A percentile compares a stretch with the other conserved stretches of the same genome.
Conservation (phyloP, 2,329 filamentous ascomycete genomes). For the Taxawa tesnikishii region DNA sequence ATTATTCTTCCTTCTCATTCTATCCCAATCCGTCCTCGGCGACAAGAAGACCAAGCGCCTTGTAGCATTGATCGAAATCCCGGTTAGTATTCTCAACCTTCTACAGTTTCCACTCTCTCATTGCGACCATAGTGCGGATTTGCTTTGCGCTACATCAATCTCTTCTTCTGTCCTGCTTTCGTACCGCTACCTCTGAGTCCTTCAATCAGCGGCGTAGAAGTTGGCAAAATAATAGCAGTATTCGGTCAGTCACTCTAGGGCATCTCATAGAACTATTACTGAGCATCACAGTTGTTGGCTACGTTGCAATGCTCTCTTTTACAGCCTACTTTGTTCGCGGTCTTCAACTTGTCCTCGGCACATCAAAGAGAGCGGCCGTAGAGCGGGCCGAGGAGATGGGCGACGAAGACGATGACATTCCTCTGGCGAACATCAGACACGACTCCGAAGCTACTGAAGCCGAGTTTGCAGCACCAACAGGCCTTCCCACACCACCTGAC, state of each 20-base stretch:
- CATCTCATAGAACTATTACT: neutral
- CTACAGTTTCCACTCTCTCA: constrained; percentile 10
- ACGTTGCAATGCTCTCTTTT: constrained; percentile 38
- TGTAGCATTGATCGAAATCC: constrained; percentile 40
- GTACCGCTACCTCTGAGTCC: constrained; percentile 46
- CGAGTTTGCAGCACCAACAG: neutral
- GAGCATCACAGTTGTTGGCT: constrained; percentile 37
- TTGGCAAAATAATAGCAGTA: constrained; percentile 47
- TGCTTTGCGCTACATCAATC: constrained; percentile 45
- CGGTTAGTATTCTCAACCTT: constrained; percentile 23
- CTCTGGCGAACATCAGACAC: constrained; percentile 22
- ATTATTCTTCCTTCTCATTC: constrained; percentile 38
- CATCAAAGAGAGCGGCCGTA: constrained; percentile 39
- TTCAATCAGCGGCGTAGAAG: constrained; percentile 39
- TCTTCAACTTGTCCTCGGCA: constrained; percentile 39
- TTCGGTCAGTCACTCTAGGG: constrained; percentile 33
- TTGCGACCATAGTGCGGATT: constrained; percentile 37
- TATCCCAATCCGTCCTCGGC: constrained; percentile 36
- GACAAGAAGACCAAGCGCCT: constrained; percentile 35
- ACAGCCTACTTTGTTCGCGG: constrained; percentile 44
- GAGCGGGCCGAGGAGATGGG: constrained; percentile 42
- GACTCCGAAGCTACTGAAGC: constrained; percentile 2
- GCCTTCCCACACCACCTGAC: neutral
- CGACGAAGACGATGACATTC: constrained; percentile 34
- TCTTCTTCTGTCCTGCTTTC: constrained; percentile 49